Conservation (phyloP, 2,329 filamentous ascomycete genomes). For the Scedosporium dehoogii region DNA sequence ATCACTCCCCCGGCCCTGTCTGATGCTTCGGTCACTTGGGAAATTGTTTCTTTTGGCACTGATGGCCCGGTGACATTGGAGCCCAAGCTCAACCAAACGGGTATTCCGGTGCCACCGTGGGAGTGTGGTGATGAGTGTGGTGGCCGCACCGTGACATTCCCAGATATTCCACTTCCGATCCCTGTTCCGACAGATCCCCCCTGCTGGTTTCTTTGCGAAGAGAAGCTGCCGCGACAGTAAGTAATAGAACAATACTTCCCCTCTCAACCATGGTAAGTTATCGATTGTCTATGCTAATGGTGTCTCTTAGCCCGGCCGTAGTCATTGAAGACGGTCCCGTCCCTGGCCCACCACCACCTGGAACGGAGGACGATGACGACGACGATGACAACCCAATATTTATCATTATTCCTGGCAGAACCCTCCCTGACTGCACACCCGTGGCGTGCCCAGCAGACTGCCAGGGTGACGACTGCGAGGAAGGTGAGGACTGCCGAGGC, state of each 20-base stretch:
- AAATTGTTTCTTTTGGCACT: background rate
- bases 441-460: background rate
- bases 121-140: background rate
- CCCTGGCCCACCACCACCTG: background rate
- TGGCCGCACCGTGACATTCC: background rate
- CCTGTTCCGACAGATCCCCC: background rate
- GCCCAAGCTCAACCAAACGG: background rate
- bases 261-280: no score
- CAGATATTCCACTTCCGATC: background rate
- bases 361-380: background rate
- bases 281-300: background rate
- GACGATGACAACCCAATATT: background rate
- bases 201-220: background rate
- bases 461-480: background rate
- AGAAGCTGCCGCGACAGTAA: background rate
- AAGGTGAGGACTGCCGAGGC: conserved; percentile 7
- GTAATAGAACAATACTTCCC: background rate
- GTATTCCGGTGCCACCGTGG: background rate
- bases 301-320: background rate
- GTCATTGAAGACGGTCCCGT: background rate
- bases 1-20: background rate
- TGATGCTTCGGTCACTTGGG: background rate
- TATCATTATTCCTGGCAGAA: background rate
- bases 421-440: background rate
- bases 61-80: background rate